These are phyloP conservation scores for Alternaria panax DNA, from an alignment of 2,329 filamentous ascomycete genomes.

Conservation along the genomic window DNA sequence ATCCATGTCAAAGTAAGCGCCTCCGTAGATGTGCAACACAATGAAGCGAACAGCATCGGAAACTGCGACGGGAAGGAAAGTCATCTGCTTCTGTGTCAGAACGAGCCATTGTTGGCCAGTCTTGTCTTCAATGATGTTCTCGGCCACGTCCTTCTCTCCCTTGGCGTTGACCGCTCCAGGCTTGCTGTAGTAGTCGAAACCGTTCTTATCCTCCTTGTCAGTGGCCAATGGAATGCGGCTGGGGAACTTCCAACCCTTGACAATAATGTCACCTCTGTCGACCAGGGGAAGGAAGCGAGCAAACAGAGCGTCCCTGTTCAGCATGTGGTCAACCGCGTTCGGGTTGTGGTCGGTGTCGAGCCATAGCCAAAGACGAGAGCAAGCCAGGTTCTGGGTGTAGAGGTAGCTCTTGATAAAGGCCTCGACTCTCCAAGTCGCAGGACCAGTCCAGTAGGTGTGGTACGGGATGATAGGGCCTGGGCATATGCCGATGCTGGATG, in stretches of 20 bases:
- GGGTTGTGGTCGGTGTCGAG: conserved; percentile 62
- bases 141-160: conserved; percentile 56
- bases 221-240: conserved; percentile 60
- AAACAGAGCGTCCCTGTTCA: conserved; percentile 61
- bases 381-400: conserved; percentile 64
- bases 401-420: conserved; percentile 65
- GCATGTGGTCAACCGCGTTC: conserved; percentile 60
- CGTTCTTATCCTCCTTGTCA: conserved; percentile 57
- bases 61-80: conserved; percentile 65
- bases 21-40: conserved; percentile 62
- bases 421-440: conserved; percentile 64
- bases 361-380: conserved; percentile 63
- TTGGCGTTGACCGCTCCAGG: conserved; percentile 54
- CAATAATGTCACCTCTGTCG: conserved; percentile 60
- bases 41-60: conserved; percentile 64
- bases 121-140: conserved; percentile 60
- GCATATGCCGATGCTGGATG: conserved; percentile 57
- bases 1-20: conserved; percentile 65
- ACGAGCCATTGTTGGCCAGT: conserved; percentile 62
- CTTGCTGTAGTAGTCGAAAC: conserved; percentile 59
- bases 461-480: conserved; percentile 64
- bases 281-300: conserved; percentile 62
- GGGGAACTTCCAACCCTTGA: conserved; percentile 64
- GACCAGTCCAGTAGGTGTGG: conserved; percentile 65
- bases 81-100: conserved; percentile 63